These are phyloP conservation scores for Scenedesmus sp. DNA, from an alignment of 163 green algal species.

Conservation along the genomic window DNA sequence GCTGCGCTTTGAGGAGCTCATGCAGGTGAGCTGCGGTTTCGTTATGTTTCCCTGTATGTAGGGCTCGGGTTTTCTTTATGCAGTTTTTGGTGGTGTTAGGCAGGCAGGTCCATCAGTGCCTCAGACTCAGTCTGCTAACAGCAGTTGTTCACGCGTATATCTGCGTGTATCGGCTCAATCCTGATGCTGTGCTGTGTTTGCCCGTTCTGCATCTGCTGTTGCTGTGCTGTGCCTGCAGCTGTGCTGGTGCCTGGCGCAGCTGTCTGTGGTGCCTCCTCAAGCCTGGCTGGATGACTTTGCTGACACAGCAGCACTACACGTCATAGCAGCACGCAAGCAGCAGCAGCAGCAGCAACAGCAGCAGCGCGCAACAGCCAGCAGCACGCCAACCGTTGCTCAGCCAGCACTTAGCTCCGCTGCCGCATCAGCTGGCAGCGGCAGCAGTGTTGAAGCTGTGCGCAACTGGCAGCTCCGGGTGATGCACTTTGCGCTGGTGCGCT, in stretches of 20 bases:
- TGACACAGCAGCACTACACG: slow-evolving; percentile 11
- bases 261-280: slow-evolving; percentile 30
- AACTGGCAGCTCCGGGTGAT: slow-evolving; percentile 29
- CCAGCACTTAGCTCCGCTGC: background rate
- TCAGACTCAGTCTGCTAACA: background rate
- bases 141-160: background rate
- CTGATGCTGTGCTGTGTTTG: background rate
- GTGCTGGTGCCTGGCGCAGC: slow-evolving; percentile 38
- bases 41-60: background rate
- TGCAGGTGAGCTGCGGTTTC: slow-evolving; percentile 14
- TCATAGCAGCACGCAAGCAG: slow-evolving; percentile 30
- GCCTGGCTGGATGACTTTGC: slow-evolving; percentile 38
- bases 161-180: background rate
- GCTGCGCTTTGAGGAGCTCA: slow-evolving; percentile 37
- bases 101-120: background rate
- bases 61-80: background rate
- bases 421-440: slow-evolving; percentile 3
- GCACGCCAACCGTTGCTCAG: background rate
- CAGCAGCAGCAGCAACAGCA: slow-evolving; percentile 32
- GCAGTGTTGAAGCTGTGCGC: background rate
- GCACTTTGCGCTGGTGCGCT: slow-evolving; percentile 6
- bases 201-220: background rate
- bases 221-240: slow-evolving; percentile 13
- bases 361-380: background rate
- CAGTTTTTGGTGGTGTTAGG: background rate